Evolutionary conservation across 1,284 basidiomycete genomes (phyloP), one percentile per base, ranked within the genome.

Genomic region (Pseudozyma hubeiensis): DNA sequence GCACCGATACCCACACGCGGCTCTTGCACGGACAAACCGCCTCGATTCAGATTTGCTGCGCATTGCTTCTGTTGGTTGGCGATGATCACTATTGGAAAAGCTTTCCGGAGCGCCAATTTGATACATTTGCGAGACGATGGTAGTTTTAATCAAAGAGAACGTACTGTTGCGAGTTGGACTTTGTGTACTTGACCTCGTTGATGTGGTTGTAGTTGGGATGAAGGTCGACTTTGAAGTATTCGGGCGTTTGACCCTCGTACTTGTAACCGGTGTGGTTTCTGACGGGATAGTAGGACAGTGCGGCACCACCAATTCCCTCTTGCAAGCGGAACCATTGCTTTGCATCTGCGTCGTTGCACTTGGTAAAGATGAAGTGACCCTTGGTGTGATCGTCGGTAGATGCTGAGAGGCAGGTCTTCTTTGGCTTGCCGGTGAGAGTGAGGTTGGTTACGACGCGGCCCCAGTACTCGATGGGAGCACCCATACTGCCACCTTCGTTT

Each of bases 291-390:
- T 64, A 70, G 48, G 40, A 37, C 31, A 64, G 7, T 2, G 39
- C 30, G 8, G 53, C n/a, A 6, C 39, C 53, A 8, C 61, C 67
- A 14, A 58, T 16, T 29, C 57, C 58, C 48, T 64, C 57, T 33
- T 70, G 67, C 24, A 70, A 31, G 6, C 67, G 43, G 67, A 70
- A 70, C 67, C 67, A 70, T 44, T 70, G 67, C 9, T 17, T 40
- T 9, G 57, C 41, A 47, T 64, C 62, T 8, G 57, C 14, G 5
- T 64, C 61, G 57, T 70, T 53, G 40, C 67, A 70, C 13, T 24
- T 11, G 0, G 29, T 19, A 0, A 64, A 24, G 0, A 13, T 24
- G 50, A 70, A 64, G 7, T 33, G 40, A 39, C 49, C 52, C 16
- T 16, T 33, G 13, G 14, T 34, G 10, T 40, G 29, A 16, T n/a